Evolutionary conservation across 2,329 filamentous ascomycete genomes (phyloP).

Genomic region (Apiospora malaysiana): DNA sequence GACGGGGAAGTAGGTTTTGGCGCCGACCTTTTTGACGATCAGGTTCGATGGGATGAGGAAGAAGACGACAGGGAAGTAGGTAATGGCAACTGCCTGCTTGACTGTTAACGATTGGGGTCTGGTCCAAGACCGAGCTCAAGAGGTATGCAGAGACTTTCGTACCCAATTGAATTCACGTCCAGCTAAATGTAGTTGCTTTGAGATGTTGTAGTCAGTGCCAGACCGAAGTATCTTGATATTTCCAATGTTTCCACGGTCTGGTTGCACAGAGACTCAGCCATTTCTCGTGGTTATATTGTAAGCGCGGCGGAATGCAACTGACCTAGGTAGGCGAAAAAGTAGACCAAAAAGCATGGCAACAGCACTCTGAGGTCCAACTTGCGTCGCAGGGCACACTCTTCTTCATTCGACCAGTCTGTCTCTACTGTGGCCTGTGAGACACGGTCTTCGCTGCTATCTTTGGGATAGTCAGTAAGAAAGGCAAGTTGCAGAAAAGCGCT

Average conservation of each 20-base stretch:
- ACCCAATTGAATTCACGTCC: constrained; percentile 10
- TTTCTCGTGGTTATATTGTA: too few species aligned
- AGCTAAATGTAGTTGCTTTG: not conserved
- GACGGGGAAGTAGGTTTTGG: constrained; percentile 35
- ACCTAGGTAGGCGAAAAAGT: not conserved
- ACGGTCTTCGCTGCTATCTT: constrained; percentile 16
- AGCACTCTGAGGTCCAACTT: constrained; percentile 20
- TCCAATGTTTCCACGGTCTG: not conserved
- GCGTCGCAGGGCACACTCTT: not conserved
- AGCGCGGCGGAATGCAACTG: not conserved
- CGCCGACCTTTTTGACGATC: constrained; percentile 32
- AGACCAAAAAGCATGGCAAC: constrained; percentile 6
- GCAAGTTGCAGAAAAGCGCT: rapidly evolving
- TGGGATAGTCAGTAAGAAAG: not conserved
- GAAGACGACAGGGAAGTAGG: constrained; percentile 36
- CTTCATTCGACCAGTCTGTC: not conserved
- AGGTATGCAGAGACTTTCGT: too few species aligned
- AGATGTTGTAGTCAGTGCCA: not conserved
- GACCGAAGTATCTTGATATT: constrained; percentile 2
- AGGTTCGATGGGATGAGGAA: constrained; percentile 42
- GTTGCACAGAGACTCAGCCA: not conserved
- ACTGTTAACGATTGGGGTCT: too few species aligned
- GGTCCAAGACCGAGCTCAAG: not conserved
- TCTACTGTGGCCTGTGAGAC: not conserved
- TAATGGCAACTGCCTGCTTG: constrained; percentile 24